phyloP scores from a whole-genome alignment of 192 early-diverging fungal species.

The Podila verticillata region DNA sequence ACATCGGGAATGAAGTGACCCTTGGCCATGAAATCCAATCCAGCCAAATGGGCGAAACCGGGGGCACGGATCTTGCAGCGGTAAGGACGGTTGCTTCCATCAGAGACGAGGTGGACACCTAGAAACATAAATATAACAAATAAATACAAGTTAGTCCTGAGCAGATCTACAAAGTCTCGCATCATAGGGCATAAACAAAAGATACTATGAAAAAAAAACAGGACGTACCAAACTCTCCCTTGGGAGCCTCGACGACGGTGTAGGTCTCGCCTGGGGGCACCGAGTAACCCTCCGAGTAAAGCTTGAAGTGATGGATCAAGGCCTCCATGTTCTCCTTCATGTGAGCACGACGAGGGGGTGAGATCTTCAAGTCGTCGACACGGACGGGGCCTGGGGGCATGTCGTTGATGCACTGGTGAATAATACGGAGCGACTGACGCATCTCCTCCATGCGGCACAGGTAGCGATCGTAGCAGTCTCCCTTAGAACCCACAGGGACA shows the following conservation, averaged over 20 bases:
- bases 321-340: conserved; percentile 99
- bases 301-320: conserved; percentile 98
- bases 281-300: conserved; percentile 98
- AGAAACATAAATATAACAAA: not conserved
- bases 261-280: conserved; percentile 98
- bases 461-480: conserved; percentile 97
- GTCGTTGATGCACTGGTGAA: conserved; percentile 94
- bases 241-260: conserved; percentile 96
- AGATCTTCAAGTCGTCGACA: conserved; percentile 98
- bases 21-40: conserved; percentile 89
- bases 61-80: conserved; percentile 98
- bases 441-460: conserved; percentile 98
- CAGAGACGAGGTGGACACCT: conserved; percentile 88
- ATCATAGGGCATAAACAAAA: conserved; percentile 5
- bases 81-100: conserved; percentile 95
- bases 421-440: conserved; percentile 96
- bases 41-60: conserved; percentile 93
- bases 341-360: conserved; percentile 87
- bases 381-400: conserved; percentile 95
- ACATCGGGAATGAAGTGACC: conserved; percentile 95
- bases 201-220: not conserved
- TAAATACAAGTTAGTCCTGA: not conserved
- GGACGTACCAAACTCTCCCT: conserved; percentile 94
- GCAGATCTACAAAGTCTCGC: not conserved
- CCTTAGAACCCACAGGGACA: conserved; percentile 93